Evolutionary conservation across 306 rosid species (phyloP), one percentile per base, ranked within the genome.

Genomic region (Vicia villosa): DNA sequence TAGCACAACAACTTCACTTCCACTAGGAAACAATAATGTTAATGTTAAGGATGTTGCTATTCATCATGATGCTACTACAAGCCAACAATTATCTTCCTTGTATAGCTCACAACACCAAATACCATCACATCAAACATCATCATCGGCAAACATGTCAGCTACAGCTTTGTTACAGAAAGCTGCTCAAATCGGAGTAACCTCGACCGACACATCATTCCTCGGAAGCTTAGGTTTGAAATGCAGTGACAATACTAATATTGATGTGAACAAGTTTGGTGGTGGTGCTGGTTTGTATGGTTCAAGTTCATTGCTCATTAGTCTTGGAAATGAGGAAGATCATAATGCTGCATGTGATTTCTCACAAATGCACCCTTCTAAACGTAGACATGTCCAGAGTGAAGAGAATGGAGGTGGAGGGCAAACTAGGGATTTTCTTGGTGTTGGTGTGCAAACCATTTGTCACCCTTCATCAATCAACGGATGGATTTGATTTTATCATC

Each of bases 351-450:
- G 82, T 65, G 86, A 86, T 21, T 41, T 82, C 52, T 24, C 76
- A 46, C 85, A 80, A 58, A 79, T 83, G 81, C 87, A 69, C 78
- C 84, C 89, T 22, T 80, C 84, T 12, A 91, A 91, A 84, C 89
- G 94, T 45, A 54, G 90, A 59, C 86, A 74, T n/a, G 71, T 80
- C 4, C 86, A 38, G 62, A 73, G 36, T 59, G 94, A 82, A 9
- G 89, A 82, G 46, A 37, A 20, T 38, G 80, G 75, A 41, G 56
- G 56, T 17, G 86, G 92, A 54, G 92, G 87, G 61, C 88, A 86
- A 76, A 89, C 96, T 36, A 80, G 98, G 82, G 98, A 92, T 75
- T 92, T 92, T 73, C 88, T 92, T 40, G 97, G 97, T 22, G 96
- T 91, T 74, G 95, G 95, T 8, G 88, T 82, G 72, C 87, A 89